Evolutionary conservation across 1,139 yeast genomes (phyloP).

Genomic region (Zygoascus sp.): DNA sequence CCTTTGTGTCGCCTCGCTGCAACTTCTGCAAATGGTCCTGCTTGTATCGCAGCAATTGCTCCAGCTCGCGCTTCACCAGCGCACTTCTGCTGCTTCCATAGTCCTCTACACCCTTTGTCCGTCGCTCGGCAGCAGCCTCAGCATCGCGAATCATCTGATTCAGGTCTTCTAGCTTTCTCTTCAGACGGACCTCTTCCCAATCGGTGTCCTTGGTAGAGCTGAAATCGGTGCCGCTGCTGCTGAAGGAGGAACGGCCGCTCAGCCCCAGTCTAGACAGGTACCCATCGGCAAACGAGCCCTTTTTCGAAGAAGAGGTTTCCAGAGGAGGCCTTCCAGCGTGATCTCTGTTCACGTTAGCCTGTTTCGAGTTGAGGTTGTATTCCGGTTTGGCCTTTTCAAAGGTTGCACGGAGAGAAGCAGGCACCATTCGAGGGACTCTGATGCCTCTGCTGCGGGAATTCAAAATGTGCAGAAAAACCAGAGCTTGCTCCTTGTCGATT

Average conservation of each 20-base stretch:
- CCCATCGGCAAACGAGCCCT: slow-evolving; percentile 45
- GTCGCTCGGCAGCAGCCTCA: slow-evolving; percentile 45
- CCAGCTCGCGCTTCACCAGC: slow-evolving; percentile 64
- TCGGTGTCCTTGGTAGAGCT: slow-evolving; percentile 68
- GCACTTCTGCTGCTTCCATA: slow-evolving; percentile 39
- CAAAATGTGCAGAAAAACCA: slow-evolving; percentile 83
- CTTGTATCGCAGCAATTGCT: slow-evolving; percentile 74
- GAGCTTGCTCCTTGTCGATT: slow-evolving; percentile 87
- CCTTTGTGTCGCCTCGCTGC: slow-evolving; percentile 23
- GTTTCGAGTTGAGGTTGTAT: slow-evolving; percentile 57
- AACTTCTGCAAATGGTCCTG: slow-evolving; percentile 44
- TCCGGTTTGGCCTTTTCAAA: slow-evolving; percentile 82
- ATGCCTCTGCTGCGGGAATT: slow-evolving; percentile 87
- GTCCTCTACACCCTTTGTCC: slow-evolving; percentile 42
- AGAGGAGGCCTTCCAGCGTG: slow-evolving; percentile 9
- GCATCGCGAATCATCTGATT: slow-evolving; percentile 60
- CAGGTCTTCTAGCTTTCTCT: slow-evolving; percentile 70
- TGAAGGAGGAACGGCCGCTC: slow-evolving; percentile 35
- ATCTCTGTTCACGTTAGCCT: slow-evolving; percentile 38
- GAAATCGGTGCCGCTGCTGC: slow-evolving; percentile 67
- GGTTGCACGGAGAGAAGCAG: slow-evolving; percentile 87
- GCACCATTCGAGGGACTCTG: slow-evolving; percentile 87
- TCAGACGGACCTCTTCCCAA: slow-evolving; percentile 84
- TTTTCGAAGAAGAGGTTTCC: slow-evolving; percentile 30
- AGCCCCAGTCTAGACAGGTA: slow-evolving; percentile 45